phyloP scores from a whole-genome alignment of 2,329 filamentous ascomycete species.

The Mycosphaerella sp. region DNA sequence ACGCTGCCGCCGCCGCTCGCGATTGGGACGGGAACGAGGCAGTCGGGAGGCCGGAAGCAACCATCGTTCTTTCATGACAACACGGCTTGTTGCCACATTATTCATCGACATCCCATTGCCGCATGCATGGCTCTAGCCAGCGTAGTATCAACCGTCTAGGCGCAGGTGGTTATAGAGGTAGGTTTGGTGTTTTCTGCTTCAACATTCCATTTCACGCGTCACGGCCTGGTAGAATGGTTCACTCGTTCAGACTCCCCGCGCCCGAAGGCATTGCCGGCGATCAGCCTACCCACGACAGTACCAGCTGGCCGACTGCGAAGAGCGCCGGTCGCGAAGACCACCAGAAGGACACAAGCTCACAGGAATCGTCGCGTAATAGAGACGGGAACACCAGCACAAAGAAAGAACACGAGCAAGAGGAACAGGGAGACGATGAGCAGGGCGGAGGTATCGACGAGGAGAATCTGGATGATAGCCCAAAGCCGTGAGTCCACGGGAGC shows the following conservation, averaged over 20 bases:
- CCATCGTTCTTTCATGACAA: no score
- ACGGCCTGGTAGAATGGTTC: neutral
- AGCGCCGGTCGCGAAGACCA: no score
- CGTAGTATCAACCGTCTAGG: no score
- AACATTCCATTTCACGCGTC: no score
- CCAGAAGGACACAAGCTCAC: neutral
- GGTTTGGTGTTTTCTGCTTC: no score
- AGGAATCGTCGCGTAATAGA: neutral
- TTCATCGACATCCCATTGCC: no score
- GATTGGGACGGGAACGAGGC: no score
- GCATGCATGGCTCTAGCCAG: no score
- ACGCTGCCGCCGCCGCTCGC: no score
- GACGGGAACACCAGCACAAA: neutral
- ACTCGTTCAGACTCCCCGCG: neutral
- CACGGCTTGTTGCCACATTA: no score
- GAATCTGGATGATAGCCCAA: neutral
- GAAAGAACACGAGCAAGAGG: neutral
- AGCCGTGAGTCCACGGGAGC: neutral
- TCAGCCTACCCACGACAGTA: neutral
- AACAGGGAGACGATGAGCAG: neutral
- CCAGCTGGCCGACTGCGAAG: neutral
- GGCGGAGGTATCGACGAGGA: neutral
- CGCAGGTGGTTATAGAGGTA: no score
- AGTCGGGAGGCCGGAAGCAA: no score
- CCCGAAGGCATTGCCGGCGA: neutral